phyloP scores from a whole-genome alignment of 1,284 basidiomycete genomes.

The Pterula multifida region DNA sequence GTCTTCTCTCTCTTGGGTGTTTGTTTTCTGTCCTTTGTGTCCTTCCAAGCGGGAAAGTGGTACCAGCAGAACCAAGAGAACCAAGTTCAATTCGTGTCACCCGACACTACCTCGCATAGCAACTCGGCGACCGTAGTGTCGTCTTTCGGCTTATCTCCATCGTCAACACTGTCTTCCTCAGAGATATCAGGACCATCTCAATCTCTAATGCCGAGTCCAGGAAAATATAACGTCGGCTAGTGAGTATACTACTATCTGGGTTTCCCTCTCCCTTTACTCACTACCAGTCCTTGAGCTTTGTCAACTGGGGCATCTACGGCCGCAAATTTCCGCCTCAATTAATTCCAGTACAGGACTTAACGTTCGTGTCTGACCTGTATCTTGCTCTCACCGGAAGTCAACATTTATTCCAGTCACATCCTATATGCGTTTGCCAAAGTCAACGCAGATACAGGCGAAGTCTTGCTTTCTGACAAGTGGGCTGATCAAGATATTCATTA shows the following conservation, averaged over 20 bases:
- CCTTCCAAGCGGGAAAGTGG: constrained; percentile 35
- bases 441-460: constrained; percentile 71
- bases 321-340: constrained; percentile 75
- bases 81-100: constrained; percentile 8
- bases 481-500: constrained; percentile 88
- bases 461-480: constrained; percentile 85
- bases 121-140: background rate
- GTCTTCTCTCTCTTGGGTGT: constrained; percentile 20
- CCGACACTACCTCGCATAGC: constrained; percentile 5
- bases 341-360: constrained; percentile 76
- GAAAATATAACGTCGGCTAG: constrained; percentile 73
- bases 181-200: background rate
- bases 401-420: constrained; percentile 42
- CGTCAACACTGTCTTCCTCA: constrained; percentile 1
- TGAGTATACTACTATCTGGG: constrained; percentile 26
- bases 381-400: constrained; percentile 6
- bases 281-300: constrained; percentile 28
- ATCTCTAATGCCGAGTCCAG: constrained; percentile 19
- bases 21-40: constrained; percentile 25
- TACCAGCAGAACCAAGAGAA: constrained; percentile 12
- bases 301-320: constrained; percentile 84
- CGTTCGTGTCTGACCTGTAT: constrained; percentile 38
- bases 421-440: constrained; percentile 89
- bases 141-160: constrained; percentile 4
- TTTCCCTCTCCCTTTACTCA: constrained; percentile 53